These are phyloP conservation scores for Diospyros lotus DNA, from an alignment of 148 eudicot species.

Conservation along the genomic window DNA sequence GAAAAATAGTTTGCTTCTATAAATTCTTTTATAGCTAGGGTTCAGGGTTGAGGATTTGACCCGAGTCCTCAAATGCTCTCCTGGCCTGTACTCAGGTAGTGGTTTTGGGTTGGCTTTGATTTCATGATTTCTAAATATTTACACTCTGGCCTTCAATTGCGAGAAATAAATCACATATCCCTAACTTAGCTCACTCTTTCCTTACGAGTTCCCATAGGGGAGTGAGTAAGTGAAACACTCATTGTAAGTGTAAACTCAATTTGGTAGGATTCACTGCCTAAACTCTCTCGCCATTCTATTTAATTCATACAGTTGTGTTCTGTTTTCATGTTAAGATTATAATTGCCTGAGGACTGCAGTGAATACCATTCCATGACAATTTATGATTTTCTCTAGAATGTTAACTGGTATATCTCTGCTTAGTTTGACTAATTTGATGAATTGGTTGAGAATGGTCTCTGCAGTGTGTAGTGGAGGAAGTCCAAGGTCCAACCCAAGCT, in stretches of 20 bases:
- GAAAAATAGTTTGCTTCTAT: not conserved
- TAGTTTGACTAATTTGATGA: conserved; percentile 6
- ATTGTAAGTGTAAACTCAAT: not conserved
- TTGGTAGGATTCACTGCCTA: not conserved
- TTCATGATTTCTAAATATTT: too few species aligned
- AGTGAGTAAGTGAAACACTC: too few species aligned
- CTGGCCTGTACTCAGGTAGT: too few species aligned
- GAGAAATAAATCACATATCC: too few species aligned
- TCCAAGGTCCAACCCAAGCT: conserved; percentile 96
- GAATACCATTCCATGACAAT: not conserved
- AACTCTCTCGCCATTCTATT: not conserved
- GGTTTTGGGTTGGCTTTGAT: too few species aligned
- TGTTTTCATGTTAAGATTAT: not conserved
- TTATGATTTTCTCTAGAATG: conserved; percentile 7
- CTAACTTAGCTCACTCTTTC: not conserved
- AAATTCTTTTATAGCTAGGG: not conserved
- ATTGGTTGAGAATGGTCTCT: conserved; percentile 17
- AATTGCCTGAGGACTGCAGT: not conserved
- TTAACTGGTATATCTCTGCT: not conserved
- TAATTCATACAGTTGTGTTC: not conserved
- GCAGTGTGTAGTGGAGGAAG: conserved; percentile 97
- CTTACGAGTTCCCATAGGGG: not conserved
- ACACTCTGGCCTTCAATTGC: too few species aligned
- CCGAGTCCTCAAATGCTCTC: too few species aligned
- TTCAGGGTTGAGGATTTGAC: too few species aligned